A percentile compares a stretch with the other conserved stretches of the same genome.
These are phyloP conservation scores for Erythrobasidium hasegawianum DNA, from an alignment of 1,284 basidiomycete genomes.

Conservation along the genomic window DNA sequence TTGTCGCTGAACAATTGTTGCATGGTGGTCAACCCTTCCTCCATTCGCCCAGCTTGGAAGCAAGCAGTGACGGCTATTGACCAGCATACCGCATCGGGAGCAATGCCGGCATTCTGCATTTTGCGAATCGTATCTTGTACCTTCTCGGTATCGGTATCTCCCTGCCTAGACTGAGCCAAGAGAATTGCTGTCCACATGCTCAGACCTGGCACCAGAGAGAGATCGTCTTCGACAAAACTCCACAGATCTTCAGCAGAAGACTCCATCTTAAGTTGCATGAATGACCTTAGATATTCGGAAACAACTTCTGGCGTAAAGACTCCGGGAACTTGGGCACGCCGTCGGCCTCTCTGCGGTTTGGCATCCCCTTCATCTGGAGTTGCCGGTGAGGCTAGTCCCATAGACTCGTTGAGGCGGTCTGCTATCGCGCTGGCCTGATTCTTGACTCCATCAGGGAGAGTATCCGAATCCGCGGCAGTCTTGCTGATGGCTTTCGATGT, in stretches of 20 bases:
- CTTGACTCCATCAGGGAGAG: background rate
- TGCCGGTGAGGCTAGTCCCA: background rate
- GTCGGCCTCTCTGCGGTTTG: background rate
- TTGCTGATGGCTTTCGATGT: background rate
- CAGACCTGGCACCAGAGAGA: background rate
- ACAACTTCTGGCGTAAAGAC: constrained; percentile 13
- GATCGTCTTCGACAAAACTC: constrained; percentile 1
- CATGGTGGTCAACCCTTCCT: constrained; percentile 6
- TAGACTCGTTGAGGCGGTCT: too few relatives aligned
- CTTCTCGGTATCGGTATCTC: constrained; percentile 1
- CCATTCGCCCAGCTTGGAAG: constrained; percentile 19
- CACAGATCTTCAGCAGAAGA: constrained; percentile 14
- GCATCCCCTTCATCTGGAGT: background rate
- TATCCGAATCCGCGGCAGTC: background rate
- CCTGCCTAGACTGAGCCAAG: constrained; percentile 11
- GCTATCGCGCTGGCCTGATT: background rate
- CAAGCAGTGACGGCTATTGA: constrained; percentile 11
- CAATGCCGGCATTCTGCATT: constrained; percentile 6
- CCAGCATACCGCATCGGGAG: constrained; percentile 19
- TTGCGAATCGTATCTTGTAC: constrained; percentile 9
- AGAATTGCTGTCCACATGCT: constrained; percentile 29
- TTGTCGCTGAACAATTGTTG: background rate
- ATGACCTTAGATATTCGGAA: constrained; percentile 10
- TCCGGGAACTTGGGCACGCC: constrained; percentile 8
- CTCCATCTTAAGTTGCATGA: constrained; percentile 18